Evolutionary conservation across 2,329 filamentous ascomycete species (phyloP), one percentile per base, ranked within the genome.

Genomic region (Aspergillus sp.): DNA sequence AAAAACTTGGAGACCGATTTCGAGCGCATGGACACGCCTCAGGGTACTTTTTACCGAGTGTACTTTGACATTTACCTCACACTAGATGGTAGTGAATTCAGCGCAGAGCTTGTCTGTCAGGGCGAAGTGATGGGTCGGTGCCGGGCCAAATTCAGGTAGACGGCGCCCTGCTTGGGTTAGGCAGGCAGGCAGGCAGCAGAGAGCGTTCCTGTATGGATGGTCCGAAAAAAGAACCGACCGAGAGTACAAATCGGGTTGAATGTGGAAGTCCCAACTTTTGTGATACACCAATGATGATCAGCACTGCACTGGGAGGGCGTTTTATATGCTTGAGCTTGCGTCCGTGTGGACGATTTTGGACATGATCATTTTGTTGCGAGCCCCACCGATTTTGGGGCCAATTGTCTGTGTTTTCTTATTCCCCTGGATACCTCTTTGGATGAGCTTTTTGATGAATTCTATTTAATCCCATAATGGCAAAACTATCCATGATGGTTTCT

Each of bases 1-100:
- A 99, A 98, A 85, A 98, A 98, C 76, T 88, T 99, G 12, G 95
- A 99, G 78, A 98, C 97, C 80, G 95, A 99, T 77, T 99, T 99
- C 72, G 95, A 99, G 80, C 89, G 95, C 74, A 98, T 98, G 95
- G 95, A 98, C 76, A 98, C 95, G 1, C 93, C 95, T 5, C 94
- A 99, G 77, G 95, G 95, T 64, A 96, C 91, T 3, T 97, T 97
- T 78, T 97, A 97, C 82, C 89, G 92, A 65, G 84, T 86, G 49
- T 86, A 86, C 75, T 86, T 86, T 67, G 84, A 86, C 67, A 86
- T 86, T 60, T 96, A 96, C 78, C 87, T 99, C 66, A 98, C 95
- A 0, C 88, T 99, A 15, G 95, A 99, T 72, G 95, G 95, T 21
- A 96, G 91, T 55, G 95, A 99, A 77, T 98, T 99, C 82, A 98